A percentile compares a stretch with the other conserved stretches of the same genome.
Evolutionary conservation across 768 basidiomycete genomes (phyloP).

Genomic region (Kondoa subrosea): DNA sequence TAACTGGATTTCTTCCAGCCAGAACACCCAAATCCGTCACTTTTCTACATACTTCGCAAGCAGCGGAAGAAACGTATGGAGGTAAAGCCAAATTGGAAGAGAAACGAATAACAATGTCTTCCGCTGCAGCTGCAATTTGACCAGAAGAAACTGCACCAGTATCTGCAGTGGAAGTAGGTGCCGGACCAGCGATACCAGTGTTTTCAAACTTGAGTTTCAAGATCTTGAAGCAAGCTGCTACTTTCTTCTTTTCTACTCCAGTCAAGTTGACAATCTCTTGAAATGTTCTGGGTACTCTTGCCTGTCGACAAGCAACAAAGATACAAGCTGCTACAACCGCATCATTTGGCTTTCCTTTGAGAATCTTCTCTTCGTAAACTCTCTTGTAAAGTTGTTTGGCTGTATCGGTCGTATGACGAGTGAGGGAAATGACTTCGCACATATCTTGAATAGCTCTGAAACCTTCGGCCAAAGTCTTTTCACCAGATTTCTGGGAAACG

Average conservation of each 20-base stretch:
- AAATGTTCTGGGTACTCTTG: slow-evolving; percentile 87
- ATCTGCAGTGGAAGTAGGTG: not conserved
- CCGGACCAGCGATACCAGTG: slow-evolving; percentile 34
- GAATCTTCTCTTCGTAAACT: slow-evolving; percentile 82
- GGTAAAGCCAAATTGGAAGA: slow-evolving; percentile 82
- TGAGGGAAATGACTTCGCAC: slow-evolving; percentile 90
- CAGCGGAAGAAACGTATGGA: slow-evolving; percentile 62
- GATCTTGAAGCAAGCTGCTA: slow-evolving; percentile 27
- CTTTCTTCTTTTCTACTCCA: slow-evolving; percentile 75
- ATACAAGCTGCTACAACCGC: slow-evolving; percentile 95
- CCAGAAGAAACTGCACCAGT: slow-evolving; percentile 3
- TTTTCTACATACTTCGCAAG: slow-evolving; percentile 60
- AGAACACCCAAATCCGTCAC: slow-evolving; percentile 73
- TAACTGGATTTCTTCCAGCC: slow-evolving; percentile 84
- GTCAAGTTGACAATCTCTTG: slow-evolving; percentile 87
- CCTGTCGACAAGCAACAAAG: slow-evolving; percentile 90
- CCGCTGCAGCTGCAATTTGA: slow-evolving; percentile 36
- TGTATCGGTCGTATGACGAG: slow-evolving; percentile 83
- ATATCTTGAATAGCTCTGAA: slow-evolving; percentile 81
- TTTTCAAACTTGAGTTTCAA: slow-evolving; percentile 36
- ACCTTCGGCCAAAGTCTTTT: slow-evolving; percentile 62
- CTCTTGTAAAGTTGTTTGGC: slow-evolving; percentile 96
- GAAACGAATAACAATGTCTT: slow-evolving; percentile 77
- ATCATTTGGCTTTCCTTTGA: slow-evolving; percentile 67
- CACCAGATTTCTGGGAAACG: slow-evolving; percentile 42